These are phyloP conservation scores for Fusarium domesticum DNA, from an alignment of 2,329 filamentous ascomycete species.

Conservation along the genomic window DNA sequence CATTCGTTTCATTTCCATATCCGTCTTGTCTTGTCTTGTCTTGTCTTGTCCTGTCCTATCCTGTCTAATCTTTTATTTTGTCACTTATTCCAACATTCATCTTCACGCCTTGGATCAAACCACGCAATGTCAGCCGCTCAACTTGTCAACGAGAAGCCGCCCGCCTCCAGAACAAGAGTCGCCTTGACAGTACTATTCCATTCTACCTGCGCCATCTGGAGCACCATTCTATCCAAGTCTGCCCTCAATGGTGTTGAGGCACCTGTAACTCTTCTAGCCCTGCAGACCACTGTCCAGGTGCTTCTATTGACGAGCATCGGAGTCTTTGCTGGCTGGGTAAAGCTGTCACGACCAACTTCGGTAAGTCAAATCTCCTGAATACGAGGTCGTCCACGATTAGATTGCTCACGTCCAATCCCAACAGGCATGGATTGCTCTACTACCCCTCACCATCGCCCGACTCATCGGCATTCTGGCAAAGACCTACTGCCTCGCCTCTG, in stretches of 20 bases:
- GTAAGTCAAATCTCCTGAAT: conserved; percentile 11
- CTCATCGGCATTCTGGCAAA: conserved; percentile 28
- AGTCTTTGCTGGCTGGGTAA: conserved; percentile 25
- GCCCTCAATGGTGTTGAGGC: conserved; percentile 28
- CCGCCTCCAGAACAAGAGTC: conserved; percentile 19
- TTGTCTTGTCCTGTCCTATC: too few relatives aligned
- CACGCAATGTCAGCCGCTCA: neutral
- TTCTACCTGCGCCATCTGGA: conserved; percentile 28
- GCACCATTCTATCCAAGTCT: conserved; percentile 28
- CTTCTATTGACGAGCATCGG: conserved; percentile 24
- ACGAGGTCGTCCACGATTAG: neutral
- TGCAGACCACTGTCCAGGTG: conserved; percentile 26
- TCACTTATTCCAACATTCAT: neutral
- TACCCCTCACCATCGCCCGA: conserved; percentile 26
- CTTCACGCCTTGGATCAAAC: neutral
- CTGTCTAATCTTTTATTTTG: neutral
- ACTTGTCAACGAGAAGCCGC: conserved; percentile 2
- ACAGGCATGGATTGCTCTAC: conserved; percentile 25
- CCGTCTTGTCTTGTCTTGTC: neutral
- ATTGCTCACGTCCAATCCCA: neutral
- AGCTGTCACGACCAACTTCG: conserved; percentile 20
- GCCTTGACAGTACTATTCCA: conserved; percentile 28
- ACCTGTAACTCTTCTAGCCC: conserved; percentile 25
- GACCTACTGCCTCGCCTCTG: conserved; percentile 29
- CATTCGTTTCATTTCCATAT: neutral